Percentiles rank a stretch among this genome's conserved stretches.
Evolutionary conservation across 164 flowering plant species (phyloP).

Genomic region (Macadamia integrifolia): DNA sequence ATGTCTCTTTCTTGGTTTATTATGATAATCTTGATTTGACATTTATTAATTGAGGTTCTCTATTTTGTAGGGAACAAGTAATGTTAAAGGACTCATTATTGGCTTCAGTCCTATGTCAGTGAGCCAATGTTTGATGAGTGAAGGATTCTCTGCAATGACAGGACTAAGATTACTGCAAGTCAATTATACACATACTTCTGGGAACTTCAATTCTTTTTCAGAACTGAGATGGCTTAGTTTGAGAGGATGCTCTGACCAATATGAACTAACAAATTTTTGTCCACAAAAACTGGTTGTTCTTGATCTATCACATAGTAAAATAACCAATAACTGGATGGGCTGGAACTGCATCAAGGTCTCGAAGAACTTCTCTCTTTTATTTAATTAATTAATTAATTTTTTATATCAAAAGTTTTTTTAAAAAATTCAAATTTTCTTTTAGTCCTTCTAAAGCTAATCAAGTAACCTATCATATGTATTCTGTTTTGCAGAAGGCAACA

Average conservation of each 20-base stretch:
- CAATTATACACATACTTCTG: background rate
- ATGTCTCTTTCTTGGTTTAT: too few relatives aligned
- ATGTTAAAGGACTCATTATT: too few relatives aligned
- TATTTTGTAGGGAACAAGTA: background rate
- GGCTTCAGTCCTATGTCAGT: too few relatives aligned
- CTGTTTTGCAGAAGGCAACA: background rate
- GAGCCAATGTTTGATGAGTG: background rate
- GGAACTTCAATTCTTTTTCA: background rate
- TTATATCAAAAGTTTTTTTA: too few relatives aligned
- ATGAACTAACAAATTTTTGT: background rate
- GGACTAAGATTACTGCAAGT: background rate
- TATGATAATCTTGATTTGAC: too few relatives aligned
- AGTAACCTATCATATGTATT: too few relatives aligned
- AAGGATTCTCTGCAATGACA: background rate
- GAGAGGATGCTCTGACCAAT: background rate
- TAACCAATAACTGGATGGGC: background rate
- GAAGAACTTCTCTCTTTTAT: background rate
- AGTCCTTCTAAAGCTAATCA: too few relatives aligned
- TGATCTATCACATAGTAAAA: background rate
- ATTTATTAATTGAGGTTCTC: background rate
- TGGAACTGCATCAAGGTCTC: background rate
- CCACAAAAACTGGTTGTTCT: slow-evolving; percentile 1
- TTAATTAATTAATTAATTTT: background rate
- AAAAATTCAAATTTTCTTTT: too few relatives aligned
- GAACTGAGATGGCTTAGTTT: background rate